phyloP scores from a whole-genome alignment of 2,329 filamentous ascomycete genomes.

The Thielaviopsis punctulata region DNA sequence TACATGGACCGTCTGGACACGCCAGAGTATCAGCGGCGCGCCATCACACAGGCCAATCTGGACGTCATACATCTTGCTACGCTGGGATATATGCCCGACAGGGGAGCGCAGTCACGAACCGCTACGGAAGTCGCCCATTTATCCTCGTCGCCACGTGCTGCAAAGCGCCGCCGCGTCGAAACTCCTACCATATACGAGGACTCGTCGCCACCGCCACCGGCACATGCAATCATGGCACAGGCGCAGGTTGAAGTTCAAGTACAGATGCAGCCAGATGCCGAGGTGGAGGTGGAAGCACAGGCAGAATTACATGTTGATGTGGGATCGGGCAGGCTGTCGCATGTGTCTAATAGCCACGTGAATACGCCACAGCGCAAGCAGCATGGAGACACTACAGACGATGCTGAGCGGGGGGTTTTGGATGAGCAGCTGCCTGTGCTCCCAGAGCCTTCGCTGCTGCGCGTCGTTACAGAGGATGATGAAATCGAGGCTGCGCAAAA shows the following conservation, averaged over 20 bases:
- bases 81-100: background rate
- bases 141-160: background rate
- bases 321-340: background rate
- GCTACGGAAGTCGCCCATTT: background rate
- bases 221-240: background rate
- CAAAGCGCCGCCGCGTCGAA: background rate
- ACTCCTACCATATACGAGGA: background rate
- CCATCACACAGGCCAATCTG: constrained; percentile 23
- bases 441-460: no score
- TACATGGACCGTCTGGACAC: constrained; percentile 19
- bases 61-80: constrained; percentile 15
- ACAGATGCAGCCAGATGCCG: no score
- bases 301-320: no score
- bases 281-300: no score
- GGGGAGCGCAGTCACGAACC: background rate
- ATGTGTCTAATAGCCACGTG: background rate
- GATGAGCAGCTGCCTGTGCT: no score
- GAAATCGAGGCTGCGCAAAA: no score
- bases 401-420: background rate
- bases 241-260: background rate
- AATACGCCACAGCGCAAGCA: background rate
- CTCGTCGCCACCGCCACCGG: background rate
- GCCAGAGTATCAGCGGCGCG: constrained; percentile 18
- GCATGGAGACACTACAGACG: no score
- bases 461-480: no score